phyloP scores from a whole-genome alignment of 345 rosid species.

The Durio zibethinus region DNA sequence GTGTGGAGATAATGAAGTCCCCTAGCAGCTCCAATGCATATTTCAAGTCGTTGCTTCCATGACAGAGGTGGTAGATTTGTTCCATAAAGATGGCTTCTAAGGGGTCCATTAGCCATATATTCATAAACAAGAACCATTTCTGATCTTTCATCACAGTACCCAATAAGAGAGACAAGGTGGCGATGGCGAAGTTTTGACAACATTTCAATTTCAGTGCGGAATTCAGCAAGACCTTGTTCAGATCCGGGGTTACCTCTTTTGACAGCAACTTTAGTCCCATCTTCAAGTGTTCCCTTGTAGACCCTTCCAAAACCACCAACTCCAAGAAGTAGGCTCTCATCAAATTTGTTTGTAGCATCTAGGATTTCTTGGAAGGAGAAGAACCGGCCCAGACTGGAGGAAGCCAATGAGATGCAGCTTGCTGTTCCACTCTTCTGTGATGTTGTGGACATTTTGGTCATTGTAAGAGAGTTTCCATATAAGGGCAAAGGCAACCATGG shows the following conservation, averaged over 20 bases:
- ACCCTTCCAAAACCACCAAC: conserved; percentile 99
- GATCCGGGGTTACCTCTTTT: conserved; percentile 99
- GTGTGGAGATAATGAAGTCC: conserved; percentile 98
- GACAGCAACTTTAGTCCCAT: conserved; percentile 83
- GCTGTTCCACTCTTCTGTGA: conserved; percentile 90
- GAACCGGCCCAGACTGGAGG: conserved; percentile 74
- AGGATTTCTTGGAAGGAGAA: conserved; percentile 89
- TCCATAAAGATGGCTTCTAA: conserved; percentile 93
- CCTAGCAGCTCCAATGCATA: conserved; percentile 96
- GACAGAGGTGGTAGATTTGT: conserved; percentile 75
- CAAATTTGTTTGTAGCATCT: conserved; percentile 90
- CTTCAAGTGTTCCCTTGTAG: conserved; percentile 87
- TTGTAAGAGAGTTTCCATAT: conserved; percentile 83
- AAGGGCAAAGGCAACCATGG: conserved; percentile 88
- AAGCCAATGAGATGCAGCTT: conserved; percentile 77
- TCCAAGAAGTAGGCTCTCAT: conserved; percentile 83
- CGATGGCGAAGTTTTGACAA: conserved; percentile 93
- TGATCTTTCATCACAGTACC: conserved; percentile 90
- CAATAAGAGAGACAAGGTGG: conserved; percentile 97
- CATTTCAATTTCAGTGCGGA: conserved; percentile 97
- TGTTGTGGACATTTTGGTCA: conserved; percentile 72
- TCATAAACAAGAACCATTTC: conserved; percentile 97
- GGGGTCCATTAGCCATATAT: conserved; percentile 97
- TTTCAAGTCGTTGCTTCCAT: conserved; percentile 97
- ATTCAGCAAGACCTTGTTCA: conserved; percentile 97